Evolutionary conservation across 108 stramenopile genomes (phyloP).

Genomic region (Discostella stelligeroides): DNA sequence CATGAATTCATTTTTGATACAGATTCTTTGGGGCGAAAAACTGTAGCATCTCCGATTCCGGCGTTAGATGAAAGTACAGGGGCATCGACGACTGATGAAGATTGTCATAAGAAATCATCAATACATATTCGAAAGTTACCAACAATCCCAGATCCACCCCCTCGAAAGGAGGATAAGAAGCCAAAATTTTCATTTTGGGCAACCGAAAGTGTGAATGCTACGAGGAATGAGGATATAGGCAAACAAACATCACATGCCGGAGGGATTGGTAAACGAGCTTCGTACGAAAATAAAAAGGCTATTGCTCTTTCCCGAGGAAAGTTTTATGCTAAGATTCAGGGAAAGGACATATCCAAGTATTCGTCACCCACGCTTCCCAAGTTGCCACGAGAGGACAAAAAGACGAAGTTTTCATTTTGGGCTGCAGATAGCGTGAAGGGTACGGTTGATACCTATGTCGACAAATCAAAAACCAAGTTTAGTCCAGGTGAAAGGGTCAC

Average conservation of each 20-base stretch:
- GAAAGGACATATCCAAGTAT: slow-evolving; percentile 69
- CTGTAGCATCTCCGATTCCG: slow-evolving; percentile 21
- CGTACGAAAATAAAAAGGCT: background rate
- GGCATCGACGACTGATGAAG: slow-evolving; percentile 23
- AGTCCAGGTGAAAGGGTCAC: slow-evolving; percentile 71
- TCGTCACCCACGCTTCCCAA: slow-evolving; percentile 71
- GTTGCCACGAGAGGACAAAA: slow-evolving; percentile 53
- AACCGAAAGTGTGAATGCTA: background rate
- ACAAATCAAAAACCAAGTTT: slow-evolving; percentile 48
- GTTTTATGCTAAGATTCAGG: slow-evolving; percentile 57
- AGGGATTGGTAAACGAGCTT: background rate
- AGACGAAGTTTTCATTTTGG: slow-evolving; percentile 74
- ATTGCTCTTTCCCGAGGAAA: slow-evolving; percentile 13
- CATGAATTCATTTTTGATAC: slow-evolving; percentile 36
- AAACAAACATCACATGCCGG: slow-evolving; percentile 11
- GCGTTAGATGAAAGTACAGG: slow-evolving; percentile 31
- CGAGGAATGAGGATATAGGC: slow-evolving; percentile 2
- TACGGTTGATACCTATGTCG: slow-evolving; percentile 45
- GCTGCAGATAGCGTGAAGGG: slow-evolving; percentile 44
- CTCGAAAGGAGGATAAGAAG: slow-evolving; percentile 11
- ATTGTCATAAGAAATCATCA: slow-evolving; percentile 3
- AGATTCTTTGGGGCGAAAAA: slow-evolving; percentile 21
- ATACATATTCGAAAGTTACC: background rate
- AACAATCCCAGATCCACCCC: slow-evolving; percentile 7
- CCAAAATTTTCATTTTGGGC: slow-evolving; percentile 1